These are phyloP conservation scores for Talaromyces nanjingensis DNA, from an alignment of 495 filamentous ascomycete species.

Conservation along the genomic window DNA sequence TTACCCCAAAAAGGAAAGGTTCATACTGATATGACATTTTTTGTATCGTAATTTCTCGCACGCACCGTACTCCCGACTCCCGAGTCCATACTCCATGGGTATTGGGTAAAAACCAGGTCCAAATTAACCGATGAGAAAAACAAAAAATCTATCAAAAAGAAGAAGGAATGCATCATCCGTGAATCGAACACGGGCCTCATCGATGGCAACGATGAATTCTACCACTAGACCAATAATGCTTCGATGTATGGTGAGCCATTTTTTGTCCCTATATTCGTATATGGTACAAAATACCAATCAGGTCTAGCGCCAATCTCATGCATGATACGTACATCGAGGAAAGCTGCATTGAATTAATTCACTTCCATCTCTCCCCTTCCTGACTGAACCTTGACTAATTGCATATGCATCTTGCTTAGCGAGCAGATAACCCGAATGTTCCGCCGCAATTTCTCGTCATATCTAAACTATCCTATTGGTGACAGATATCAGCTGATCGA, in stretches of 20 bases:
- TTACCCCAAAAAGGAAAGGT: not conserved
- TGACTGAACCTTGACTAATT: not conserved
- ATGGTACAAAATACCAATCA: not conserved
- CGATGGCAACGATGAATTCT: slow-evolving; percentile 56
- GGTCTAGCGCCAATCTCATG: not conserved
- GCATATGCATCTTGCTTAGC: not conserved
- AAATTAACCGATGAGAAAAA: not conserved
- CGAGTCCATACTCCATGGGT: not conserved
- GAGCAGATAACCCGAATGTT: not conserved
- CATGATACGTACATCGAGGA: too few species aligned
- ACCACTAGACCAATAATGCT: slow-evolving; percentile 54
- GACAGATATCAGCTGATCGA: not conserved
- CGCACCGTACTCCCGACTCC: not conserved
- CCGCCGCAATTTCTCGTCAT: not conserved
- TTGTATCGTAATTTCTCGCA: not conserved
- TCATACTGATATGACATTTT: not conserved
- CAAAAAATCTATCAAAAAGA: not conserved
- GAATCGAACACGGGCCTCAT: slow-evolving; percentile 55
- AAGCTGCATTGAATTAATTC: too few species aligned
- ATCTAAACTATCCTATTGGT: not conserved
- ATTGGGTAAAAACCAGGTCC: not conserved
- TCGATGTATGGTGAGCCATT: not conserved
- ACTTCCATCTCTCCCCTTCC: not conserved
- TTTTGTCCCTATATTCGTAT: not conserved
- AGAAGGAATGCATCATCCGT: slow-evolving; percentile 39